Conservation (phyloP, 345 rosid species). For the Citrus unshiu region DNA sequence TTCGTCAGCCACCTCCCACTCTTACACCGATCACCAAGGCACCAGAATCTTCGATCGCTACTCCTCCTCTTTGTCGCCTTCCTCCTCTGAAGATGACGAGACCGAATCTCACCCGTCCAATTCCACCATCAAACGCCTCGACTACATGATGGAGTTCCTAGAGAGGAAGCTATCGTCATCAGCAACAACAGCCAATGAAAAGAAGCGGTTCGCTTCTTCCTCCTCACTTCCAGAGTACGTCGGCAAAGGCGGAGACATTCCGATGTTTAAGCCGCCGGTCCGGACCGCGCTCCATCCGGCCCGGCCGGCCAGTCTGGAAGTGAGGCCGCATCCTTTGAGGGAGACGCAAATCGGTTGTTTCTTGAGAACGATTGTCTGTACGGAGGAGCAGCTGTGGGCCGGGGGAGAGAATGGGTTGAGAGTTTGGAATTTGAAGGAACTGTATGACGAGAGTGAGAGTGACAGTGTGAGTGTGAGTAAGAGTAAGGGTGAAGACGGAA, state of each 20-base stretch:
- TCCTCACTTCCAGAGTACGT: constrained; percentile 55
- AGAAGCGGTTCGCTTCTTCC: background rate
- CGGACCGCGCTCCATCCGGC: constrained; percentile 75
- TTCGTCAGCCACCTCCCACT: constrained; percentile 21
- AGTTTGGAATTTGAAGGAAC: constrained; percentile 65
- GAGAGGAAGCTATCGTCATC: constrained; percentile 63
- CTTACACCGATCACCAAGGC: constrained; percentile 8
- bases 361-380: constrained; percentile 62
- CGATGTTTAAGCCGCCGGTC: constrained; percentile 61
- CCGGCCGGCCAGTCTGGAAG: constrained; percentile 74
- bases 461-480: constrained; percentile 4
- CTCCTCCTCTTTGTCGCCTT: constrained; percentile 39
- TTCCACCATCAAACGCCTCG: constrained; percentile 70
- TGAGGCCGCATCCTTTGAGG: constrained; percentile 83
- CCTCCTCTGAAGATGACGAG: constrained; percentile 42
- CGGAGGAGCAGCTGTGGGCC: constrained; percentile 70
- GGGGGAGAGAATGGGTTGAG: constrained; percentile 72
- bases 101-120: constrained; percentile 37
- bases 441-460: constrained; percentile 45
- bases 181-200: constrained; percentile 11
- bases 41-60: constrained; percentile 62
- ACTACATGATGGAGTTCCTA: constrained; percentile 84
- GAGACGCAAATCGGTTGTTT: constrained; percentile 77
- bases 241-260: constrained; percentile 48
- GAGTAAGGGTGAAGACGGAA: constrained; percentile 47